These are phyloP conservation scores for Murraya koenigii DNA, from an alignment of 345 rosid genomes.

Conservation along the genomic window DNA sequence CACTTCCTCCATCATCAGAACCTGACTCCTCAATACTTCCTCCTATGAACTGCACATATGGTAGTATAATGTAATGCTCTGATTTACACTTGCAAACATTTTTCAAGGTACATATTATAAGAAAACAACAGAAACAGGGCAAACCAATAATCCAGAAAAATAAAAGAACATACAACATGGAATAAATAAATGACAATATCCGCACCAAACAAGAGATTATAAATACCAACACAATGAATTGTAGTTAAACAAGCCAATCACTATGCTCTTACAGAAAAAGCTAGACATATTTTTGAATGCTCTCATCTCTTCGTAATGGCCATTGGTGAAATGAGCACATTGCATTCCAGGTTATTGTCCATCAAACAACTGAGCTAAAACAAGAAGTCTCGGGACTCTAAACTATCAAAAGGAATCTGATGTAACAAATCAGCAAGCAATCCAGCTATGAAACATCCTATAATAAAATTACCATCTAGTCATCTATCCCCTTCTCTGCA, in stretches of 20 bases:
- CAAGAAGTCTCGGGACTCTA: neutral
- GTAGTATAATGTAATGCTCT: neutral
- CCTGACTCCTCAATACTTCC: slow-evolving; percentile 37
- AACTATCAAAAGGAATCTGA: neutral
- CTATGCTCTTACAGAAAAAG: neutral
- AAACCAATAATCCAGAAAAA: neutral
- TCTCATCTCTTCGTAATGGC: neutral
- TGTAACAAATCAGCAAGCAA: slow-evolving; percentile 2
- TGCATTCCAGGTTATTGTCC: neutral
- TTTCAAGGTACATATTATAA: too few relatives aligned
- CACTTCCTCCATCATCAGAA: slow-evolving; percentile 51
- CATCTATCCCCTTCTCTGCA: neutral
- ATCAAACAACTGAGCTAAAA: neutral
- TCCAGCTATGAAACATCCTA: neutral
- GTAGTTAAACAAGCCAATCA: slow-evolving; percentile 1
- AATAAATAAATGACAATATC: neutral
- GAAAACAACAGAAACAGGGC: too few relatives aligned
- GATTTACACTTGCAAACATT: neutral
- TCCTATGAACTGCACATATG: slow-evolving; percentile 66
- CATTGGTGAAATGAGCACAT: neutral
- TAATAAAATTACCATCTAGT: neutral
- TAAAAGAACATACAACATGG: neutral
- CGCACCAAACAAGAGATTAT: neutral
- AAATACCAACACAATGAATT: neutral
- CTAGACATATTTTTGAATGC: neutral